A percentile compares a stretch with the other conserved stretches of the same genome.
These are phyloP conservation scores for Tardiomyces digboiensis DNA, from an alignment of 1,139 yeast genomes.

Conservation along the genomic window DNA sequence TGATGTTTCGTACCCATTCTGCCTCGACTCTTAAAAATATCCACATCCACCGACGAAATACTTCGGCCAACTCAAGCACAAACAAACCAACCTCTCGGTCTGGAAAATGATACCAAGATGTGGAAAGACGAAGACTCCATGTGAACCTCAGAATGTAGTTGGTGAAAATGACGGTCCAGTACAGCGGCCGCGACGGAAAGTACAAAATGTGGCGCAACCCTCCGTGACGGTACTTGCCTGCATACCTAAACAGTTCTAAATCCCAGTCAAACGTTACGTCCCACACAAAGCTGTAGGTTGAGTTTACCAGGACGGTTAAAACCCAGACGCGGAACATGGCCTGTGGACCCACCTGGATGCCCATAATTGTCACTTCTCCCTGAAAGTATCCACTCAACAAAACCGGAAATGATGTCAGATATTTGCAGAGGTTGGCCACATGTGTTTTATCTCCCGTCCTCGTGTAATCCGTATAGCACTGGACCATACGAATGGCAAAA, in stretches of 20 bases:
- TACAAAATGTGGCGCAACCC: conserved; percentile 23
- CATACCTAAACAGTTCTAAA: conserved; percentile 27
- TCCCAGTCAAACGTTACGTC: conserved; percentile 81
- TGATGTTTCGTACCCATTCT: conserved; percentile 36
- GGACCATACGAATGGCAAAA: conserved; percentile 57
- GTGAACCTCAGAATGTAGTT: conserved; percentile 61
- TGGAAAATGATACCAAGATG: conserved; percentile 21
- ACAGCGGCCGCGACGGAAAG: conserved; percentile 29
- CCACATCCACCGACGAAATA: conserved; percentile 83
- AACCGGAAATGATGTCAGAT: conserved; percentile 62
- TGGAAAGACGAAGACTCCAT: conserved; percentile 52
- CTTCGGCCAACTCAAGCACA: conserved; percentile 57
- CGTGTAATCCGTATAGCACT: conserved; percentile 64
- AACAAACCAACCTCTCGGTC: conserved; percentile 54
- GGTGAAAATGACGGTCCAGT: conserved; percentile 43
- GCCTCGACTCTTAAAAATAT: conserved; percentile 71
- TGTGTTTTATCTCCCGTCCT: conserved; percentile 41
- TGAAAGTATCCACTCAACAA: conserved; percentile 25
- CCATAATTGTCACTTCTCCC: conserved; percentile 9
- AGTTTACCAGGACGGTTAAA: conserved; percentile 46
- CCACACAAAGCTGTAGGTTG: conserved; percentile 77
- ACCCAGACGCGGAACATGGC: conserved; percentile 37
- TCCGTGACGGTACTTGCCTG: conserved; percentile 10
- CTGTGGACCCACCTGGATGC: conserved; percentile 10
- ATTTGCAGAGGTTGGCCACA: conserved; percentile 61